A percentile compares a stretch with the other conserved stretches of the same genome.
These are phyloP conservation scores for Nannochloropsis gaditana DNA, from an alignment of 108 stramenopile species.

Conservation along the genomic window DNA sequence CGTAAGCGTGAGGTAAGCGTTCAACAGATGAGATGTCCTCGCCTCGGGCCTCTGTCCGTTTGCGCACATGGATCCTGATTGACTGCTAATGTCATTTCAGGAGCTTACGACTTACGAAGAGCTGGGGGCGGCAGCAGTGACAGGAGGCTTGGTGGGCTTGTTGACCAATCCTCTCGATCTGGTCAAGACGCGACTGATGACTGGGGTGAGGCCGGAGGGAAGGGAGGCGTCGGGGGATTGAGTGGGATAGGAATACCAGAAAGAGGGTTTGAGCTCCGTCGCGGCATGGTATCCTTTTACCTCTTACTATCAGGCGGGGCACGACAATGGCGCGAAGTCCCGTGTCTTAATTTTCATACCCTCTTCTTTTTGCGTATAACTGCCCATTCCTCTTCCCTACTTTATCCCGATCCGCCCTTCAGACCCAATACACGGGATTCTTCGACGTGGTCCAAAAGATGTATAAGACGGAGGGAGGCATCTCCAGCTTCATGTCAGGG, in stretches of 20 bases:
- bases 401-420: too few species aligned
- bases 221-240: background rate
- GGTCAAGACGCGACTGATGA: slow-evolving; percentile 58
- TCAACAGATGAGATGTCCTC: background rate
- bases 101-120: slow-evolving; percentile 36
- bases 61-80: background rate
- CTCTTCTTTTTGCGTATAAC: too few species aligned
- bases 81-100: background rate
- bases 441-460: background rate
- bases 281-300: too few species aligned
- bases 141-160: slow-evolving; percentile 52
- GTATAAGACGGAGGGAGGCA: slow-evolving; percentile 34
- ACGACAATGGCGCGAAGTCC: too few species aligned
- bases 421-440: background rate
- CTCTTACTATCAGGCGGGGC: too few species aligned
- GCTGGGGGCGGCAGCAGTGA: slow-evolving; percentile 51
- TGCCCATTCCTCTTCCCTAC: too few species aligned
- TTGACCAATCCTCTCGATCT: slow-evolving; percentile 57
- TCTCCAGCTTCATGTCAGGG: slow-evolving; percentile 46
- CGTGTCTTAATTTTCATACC: too few species aligned
- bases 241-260: background rate
- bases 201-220: slow-evolving; percentile 22
- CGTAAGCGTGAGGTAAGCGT: background rate
- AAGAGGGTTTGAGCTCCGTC: too few species aligned
- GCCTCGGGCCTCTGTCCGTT: background rate